Evolutionary conservation across 805 yeast species (phyloP).

Genomic region (Candida caryicola): DNA sequence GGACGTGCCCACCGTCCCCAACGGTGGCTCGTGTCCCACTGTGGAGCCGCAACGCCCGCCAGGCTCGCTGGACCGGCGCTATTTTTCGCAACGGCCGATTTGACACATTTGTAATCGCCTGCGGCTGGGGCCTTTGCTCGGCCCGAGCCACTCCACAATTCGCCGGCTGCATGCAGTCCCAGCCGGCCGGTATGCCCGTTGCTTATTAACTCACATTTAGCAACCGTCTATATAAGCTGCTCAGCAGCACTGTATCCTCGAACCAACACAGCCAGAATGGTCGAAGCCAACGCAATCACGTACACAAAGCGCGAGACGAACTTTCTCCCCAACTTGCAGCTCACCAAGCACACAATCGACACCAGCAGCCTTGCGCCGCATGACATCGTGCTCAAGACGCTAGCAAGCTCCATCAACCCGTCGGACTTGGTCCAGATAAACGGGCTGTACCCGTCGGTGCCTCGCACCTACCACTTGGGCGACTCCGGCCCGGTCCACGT

Average conservation of each 20-base stretch:
- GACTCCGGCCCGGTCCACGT: conserved; percentile 10
- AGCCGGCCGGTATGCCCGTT: no score
- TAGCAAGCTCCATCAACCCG: conserved; percentile 88
- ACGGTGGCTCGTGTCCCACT: no score
- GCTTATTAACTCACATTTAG: no score
- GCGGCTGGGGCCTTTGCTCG: no score
- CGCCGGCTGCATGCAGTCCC: no score
- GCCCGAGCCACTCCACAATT: no score
- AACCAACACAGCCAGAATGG: neutral
- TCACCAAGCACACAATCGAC: conserved; percentile 23
- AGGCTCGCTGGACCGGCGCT: no score
- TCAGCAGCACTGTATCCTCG: neutral
- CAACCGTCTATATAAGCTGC: no score
- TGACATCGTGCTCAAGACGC: conserved; percentile 58
- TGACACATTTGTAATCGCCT: no score
- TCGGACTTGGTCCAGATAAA: conserved; percentile 83
- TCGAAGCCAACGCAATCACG: conserved; percentile 26
- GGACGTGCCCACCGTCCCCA: no score
- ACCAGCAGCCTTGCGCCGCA: conserved; percentile 15
- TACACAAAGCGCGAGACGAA: conserved; percentile 20
- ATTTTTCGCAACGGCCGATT: no score
- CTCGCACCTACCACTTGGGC: conserved; percentile 23
- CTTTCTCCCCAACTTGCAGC: conserved; percentile 16
- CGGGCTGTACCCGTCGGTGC: conserved; percentile 82
- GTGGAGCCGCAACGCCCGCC: no score